Evolutionary conservation across 306 rosid species (phyloP), one percentile per base, ranked within the genome.

Genomic region (Adenanthera pavonina): DNA sequence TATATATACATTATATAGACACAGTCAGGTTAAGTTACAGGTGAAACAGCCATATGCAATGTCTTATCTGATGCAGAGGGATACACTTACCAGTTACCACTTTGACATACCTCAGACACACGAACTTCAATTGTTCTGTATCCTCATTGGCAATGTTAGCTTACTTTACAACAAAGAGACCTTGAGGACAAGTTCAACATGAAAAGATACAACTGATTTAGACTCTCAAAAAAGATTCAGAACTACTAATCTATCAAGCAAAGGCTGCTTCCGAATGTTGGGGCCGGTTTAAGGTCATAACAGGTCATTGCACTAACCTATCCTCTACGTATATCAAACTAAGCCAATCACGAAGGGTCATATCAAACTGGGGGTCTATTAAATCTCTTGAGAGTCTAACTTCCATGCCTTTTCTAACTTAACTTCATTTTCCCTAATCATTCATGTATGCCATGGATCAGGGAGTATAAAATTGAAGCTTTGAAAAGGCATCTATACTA

Each of bases 141-240:
- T 82, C 88, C 83, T 75, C 86, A 78, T 36, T 81, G 82, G 57
- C 78, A 87, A 75, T 78, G 84, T 52, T 79, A 87, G 74, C 70
- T 84, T 82, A 79, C 82, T 75, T 84, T 82, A 79, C 82, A 75
- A 20, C 15, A 75, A 81, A 16, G 12, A 74, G 11, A 74, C 88
- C 90, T 87, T 81, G 88, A 72, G 75, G 69, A 78, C 65, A 84
- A 56, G 72, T 46, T 48, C 77, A 87, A 78, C 79, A 87, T 20
- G 56, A 66, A 44, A 78, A 84, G 19, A 78, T 36, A 84, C 34
- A 66, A 74, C 77, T 69, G 54, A 74, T 75, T 84, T 78, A 87
- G 74, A 69, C 82, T 74, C 72, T 41, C 72, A 19, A 10, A 59
- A 74, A 80, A 78, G 69, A 73, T 73, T 77, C 44, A 73, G 34